Evolutionary conservation across 2,329 filamentous ascomycete genomes (phyloP), one percentile per base, ranked within the genome.

Genomic region (Lizonia empirigonia): DNA sequence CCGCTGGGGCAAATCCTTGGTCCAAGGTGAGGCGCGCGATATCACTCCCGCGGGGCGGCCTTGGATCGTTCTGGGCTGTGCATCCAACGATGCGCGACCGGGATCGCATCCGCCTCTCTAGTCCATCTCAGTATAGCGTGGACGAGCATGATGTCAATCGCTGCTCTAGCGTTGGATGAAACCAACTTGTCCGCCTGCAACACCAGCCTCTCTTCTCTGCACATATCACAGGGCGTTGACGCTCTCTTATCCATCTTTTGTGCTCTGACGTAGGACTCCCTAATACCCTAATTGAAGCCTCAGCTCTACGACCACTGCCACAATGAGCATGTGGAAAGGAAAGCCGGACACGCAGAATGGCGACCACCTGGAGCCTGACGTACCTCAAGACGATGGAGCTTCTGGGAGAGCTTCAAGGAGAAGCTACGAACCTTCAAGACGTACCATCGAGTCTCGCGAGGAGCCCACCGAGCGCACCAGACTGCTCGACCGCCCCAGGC

Each of bases 401-500:
- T 66, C 65, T 18, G 50, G 50, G 22, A 58, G 62, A 30, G 59
- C 53, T 22, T 69, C 66, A 0, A 64, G 68, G 44, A 63, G 62
- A 50, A 68, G 65, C 41, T 60, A 72, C 29, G 59, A 63, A 13
- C 49, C 56, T 6, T 63, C 67, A 8, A 64, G 68, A 46, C 62
- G 61, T 33, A 65, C 60, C 32, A 63, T 68, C 45, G 78, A 85
- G 34, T 65, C 62, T 41, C 64, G 68, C 38, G 79, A 85, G 33
- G 79, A 85, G 49, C 77, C 82, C 18, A 80, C 82, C 55, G 85
- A 88, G 71, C 74, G 82, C 55, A 85, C 84, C 30, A 82, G 88
- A 23, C 79, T 95, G 60, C 81, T 95, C 20, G 86, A 86, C 30
- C 61, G 65, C 44, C 72, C 66, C 20, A 68, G 71, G 29, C 51